These are phyloP conservation scores for Cyberlindnera subsufficiens DNA, from an alignment of 805 yeast genomes.

Conservation along the genomic window DNA sequence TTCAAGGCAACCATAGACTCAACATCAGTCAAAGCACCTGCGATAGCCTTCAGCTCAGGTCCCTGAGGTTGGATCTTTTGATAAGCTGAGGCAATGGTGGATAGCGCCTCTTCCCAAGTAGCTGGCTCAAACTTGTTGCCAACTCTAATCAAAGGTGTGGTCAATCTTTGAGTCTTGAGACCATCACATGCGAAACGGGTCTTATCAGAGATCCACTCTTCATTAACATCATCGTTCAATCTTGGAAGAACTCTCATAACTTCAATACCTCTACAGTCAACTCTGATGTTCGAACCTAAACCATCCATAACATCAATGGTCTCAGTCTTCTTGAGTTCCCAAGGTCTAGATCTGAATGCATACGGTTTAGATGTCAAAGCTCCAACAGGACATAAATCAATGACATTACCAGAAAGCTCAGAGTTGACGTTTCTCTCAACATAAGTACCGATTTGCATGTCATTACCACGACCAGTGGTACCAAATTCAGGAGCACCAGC, in stretches of 20 bases:
- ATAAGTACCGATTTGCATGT: conserved; percentile 87
- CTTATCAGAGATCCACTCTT: conserved; percentile 90
- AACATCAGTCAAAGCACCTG: conserved; percentile 79
- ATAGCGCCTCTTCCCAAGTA: conserved; percentile 83
- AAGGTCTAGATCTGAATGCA: conserved; percentile 88
- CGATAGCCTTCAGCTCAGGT: conserved; percentile 73
- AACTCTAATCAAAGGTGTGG: conserved; percentile 68
- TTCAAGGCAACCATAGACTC: conserved; percentile 79
- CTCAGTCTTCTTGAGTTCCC: conserved; percentile 90
- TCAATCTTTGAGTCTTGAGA: conserved; percentile 77
- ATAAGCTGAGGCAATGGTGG: conserved; percentile 60
- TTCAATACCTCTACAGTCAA: conserved; percentile 81
- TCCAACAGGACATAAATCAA: conserved; percentile 89
- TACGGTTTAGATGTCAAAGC: conserved; percentile 87
- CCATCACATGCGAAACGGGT: conserved; percentile 84
- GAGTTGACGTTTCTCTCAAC: conserved; percentile 79
- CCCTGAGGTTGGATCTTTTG: conserved; percentile 50
- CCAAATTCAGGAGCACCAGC: conserved; percentile 94
- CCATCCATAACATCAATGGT: conserved; percentile 82
- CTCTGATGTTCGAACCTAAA: conserved; percentile 75
- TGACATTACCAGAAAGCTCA: conserved; percentile 80
- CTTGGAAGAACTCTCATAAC: conserved; percentile 86
- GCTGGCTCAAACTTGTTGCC: conserved; percentile 68
- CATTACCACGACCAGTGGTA: conserved; percentile 85
- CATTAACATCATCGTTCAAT: conserved; percentile 79